These are phyloP conservation scores for Sutorius eximius DNA, from an alignment of 1,284 basidiomycete genomes.

Conservation along the genomic window DNA sequence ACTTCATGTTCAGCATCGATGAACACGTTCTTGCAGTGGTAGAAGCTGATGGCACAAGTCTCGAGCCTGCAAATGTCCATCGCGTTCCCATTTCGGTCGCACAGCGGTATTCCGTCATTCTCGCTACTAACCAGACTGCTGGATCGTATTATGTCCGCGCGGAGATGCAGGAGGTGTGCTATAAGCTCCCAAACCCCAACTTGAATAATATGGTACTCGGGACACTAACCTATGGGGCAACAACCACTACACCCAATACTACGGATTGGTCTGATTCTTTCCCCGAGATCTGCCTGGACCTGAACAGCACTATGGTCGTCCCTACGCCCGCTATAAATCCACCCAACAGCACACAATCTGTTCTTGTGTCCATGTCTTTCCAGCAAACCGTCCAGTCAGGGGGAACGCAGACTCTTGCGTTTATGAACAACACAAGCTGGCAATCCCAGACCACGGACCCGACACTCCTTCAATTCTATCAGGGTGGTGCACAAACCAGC, in stretches of 20 bases:
- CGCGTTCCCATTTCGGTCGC: constrained; percentile 33
- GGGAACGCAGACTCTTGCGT: constrained; percentile 28
- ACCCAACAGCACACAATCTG: constrained; percentile 28
- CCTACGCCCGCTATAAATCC: constrained; percentile 27
- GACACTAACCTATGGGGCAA: constrained; percentile 29
- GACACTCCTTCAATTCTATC: constrained; percentile 33
- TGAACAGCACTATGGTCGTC: constrained; percentile 33
- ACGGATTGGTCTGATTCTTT: constrained; percentile 30
- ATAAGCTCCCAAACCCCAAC: constrained; percentile 33
- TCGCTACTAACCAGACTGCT: constrained; percentile 33
- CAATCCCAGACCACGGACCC: constrained; percentile 24
- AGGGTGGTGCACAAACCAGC: constrained; percentile 27
- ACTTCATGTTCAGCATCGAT: constrained; percentile 35
- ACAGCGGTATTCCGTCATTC: constrained; percentile 34
- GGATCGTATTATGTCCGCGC: constrained; percentile 36
- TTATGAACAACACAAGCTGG: constrained; percentile 33
- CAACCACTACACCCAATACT: constrained; percentile 24
- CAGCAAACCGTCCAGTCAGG: constrained; percentile 33
- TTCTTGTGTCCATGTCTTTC: constrained; percentile 28
- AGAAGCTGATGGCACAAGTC: constrained; percentile 33
- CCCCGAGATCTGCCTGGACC: constrained; percentile 26
- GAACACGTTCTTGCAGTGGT: constrained; percentile 30
- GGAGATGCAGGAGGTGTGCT: constrained; percentile 33
- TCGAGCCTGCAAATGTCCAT: constrained; percentile 29
- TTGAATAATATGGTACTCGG: constrained; percentile 33